Evolutionary conservation across 2,329 filamentous ascomycete species (phyloP).

Genomic region (Fragosphaeria purpurea): DNA sequence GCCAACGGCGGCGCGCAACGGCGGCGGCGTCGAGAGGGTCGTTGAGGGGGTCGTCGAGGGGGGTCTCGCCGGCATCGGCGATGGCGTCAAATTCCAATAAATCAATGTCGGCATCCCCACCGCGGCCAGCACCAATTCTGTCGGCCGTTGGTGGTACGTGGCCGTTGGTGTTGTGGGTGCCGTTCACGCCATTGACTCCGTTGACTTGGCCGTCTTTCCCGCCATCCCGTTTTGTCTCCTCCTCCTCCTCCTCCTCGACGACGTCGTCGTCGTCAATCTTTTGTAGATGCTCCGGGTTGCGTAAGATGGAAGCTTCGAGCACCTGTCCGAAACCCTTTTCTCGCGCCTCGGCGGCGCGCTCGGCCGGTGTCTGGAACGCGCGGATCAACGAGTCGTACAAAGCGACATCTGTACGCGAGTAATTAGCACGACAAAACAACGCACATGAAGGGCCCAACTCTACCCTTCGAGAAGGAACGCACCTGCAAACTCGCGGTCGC

Average conservation of each 20-base stretch:
- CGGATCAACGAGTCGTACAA: slow-evolving; percentile 75
- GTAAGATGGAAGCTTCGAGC: slow-evolving; percentile 65
- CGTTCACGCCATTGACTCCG: no score
- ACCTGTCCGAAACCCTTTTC: slow-evolving; percentile 69
- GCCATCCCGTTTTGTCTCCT: no score
- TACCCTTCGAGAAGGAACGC: slow-evolving; percentile 7
- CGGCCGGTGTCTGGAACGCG: slow-evolving; percentile 61
- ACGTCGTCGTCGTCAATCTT: slow-evolving; percentile 1
- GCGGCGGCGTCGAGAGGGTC: slow-evolving; percentile 49
- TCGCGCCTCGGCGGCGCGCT: slow-evolving; percentile 64
- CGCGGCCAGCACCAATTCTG: neutral
- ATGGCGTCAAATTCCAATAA: slow-evolving; percentile 25
- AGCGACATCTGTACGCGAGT: slow-evolving; percentile 50
- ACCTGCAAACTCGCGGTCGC: slow-evolving; percentile 48
- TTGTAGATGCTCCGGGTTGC: slow-evolving; percentile 6
- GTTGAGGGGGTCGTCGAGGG: neutral
- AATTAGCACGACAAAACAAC: neutral
- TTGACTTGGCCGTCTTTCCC: no score
- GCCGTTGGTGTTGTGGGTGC: neutral
- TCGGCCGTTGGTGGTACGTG: neutral
- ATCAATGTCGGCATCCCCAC: neutral
- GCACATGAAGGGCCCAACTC: neutral
- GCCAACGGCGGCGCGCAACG: slow-evolving; percentile 48
- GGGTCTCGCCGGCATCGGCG: slow-evolving; percentile 33
- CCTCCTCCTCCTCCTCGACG: slow-evolving; percentile 8